A percentile compares a stretch with the other conserved stretches of the same genome.
Evolutionary conservation across 139 green algal species (phyloP).

Genomic region (Coccomyxa sp.): DNA sequence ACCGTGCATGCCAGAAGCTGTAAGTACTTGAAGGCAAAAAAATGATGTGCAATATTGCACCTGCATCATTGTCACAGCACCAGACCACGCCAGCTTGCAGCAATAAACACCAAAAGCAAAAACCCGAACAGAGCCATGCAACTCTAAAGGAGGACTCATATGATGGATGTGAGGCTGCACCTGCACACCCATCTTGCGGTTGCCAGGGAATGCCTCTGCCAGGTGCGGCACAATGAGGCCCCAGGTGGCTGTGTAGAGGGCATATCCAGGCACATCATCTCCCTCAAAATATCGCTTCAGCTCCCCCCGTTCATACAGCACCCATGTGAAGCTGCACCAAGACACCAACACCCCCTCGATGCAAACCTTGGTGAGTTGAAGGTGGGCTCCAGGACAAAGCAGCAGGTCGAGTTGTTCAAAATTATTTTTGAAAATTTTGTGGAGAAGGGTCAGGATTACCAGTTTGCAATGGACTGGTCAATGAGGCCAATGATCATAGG

Average conservation of each 20-base stretch:
- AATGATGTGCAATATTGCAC: too few relatives aligned
- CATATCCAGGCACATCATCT: conserved; percentile 6
- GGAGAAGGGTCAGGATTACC: neutral
- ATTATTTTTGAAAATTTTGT: too few relatives aligned
- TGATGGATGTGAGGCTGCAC: neutral
- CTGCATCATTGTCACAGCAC: too few relatives aligned
- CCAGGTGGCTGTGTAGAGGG: conserved; percentile 20
- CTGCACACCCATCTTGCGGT: conserved; percentile 1
- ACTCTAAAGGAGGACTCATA: too few relatives aligned
- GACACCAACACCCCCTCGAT: neutral
- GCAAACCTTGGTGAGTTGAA: too few relatives aligned
- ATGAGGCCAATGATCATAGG: conserved; percentile 15
- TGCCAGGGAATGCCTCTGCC: conserved; percentile 2
- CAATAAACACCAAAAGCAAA: too few relatives aligned
- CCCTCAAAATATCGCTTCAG: conserved; percentile 6
- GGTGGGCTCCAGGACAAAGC: too few relatives aligned
- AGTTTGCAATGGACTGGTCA: conserved; percentile 19
- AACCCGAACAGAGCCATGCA: too few relatives aligned
- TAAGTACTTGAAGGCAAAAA: too few relatives aligned
- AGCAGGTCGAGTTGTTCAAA: too few relatives aligned
- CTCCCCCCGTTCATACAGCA: conserved; percentile 9
- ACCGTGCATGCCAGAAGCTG: too few relatives aligned
- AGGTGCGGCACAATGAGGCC: conserved; percentile 10
- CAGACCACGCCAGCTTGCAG: too few relatives aligned
- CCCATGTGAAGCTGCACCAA: conserved; percentile 15